phyloP scores from a whole-genome alignment of 192 early-diverging fungal species.

The Coemansia umbellata region DNA sequence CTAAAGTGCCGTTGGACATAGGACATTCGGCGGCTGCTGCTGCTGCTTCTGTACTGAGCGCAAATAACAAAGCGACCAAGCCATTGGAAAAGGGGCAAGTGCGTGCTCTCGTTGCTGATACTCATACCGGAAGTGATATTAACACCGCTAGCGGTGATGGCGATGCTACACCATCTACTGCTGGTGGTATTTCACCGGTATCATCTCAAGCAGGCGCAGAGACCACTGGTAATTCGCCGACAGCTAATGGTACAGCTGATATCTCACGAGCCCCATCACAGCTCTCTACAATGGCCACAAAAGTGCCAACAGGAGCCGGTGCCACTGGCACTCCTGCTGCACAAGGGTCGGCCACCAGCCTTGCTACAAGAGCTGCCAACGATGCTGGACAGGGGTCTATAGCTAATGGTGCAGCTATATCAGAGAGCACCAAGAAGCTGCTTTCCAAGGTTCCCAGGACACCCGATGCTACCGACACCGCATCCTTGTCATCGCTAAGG shows the following conservation, averaged over 20 bases:
- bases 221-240: background rate
- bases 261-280: background rate
- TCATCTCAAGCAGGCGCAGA: background rate
- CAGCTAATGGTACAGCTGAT: background rate
- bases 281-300: background rate
- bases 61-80: background rate
- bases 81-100: background rate
- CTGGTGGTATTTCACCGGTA: background rate
- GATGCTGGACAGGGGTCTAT: background rate
- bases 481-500: background rate
- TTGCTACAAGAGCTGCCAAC: background rate
- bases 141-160: background rate
- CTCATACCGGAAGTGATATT: background rate
- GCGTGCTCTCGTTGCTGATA: no score
- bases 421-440: slow-evolving; percentile 7
- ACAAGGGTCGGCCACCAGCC: background rate
- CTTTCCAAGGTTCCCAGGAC: slow-evolving; percentile 27
- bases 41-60: background rate
- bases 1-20: no score
- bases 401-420: background rate
- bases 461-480: slow-evolving; percentile 27
- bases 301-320: background rate
- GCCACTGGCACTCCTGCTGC: background rate
- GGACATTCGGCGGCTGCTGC: no score
- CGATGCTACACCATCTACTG: background rate